phyloP scores from a whole-genome alignment of 2,329 filamentous ascomycete species.

The Alternaria triticina region DNA sequence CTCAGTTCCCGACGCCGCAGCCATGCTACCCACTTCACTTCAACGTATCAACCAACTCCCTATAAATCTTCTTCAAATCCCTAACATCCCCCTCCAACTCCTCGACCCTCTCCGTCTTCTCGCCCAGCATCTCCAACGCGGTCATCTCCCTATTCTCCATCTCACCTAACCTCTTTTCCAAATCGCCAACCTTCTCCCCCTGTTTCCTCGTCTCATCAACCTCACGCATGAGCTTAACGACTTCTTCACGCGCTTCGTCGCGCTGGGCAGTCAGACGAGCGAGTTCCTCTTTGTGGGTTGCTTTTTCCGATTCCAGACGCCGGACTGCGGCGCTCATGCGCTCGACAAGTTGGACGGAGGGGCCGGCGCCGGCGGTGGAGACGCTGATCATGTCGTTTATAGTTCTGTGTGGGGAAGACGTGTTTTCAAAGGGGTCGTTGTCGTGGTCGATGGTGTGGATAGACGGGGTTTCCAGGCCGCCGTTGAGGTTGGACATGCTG shows the following conservation, averaged over 20 bases:
- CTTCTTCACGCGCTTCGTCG: slow-evolving; percentile 89
- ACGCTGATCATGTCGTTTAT: slow-evolving; percentile 80
- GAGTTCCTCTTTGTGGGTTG: slow-evolving; percentile 86
- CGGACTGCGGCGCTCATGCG: slow-evolving; percentile 94
- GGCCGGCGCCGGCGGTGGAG: slow-evolving; percentile 87
- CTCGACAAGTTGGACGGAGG: slow-evolving; percentile 93
- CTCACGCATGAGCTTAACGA: slow-evolving; percentile 89
- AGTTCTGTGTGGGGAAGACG: slow-evolving; percentile 70
- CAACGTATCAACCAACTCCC: slow-evolving; percentile 65
- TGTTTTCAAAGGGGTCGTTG: slow-evolving; percentile 61
- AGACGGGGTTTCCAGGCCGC: slow-evolving; percentile 53
- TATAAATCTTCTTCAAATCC: slow-evolving; percentile 96
- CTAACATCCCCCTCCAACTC: slow-evolving; percentile 87
- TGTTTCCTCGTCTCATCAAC: slow-evolving; percentile 72
- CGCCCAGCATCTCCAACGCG: slow-evolving; percentile 90
- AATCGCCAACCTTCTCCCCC: slow-evolving; percentile 64
- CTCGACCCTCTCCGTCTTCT: slow-evolving; percentile 95
- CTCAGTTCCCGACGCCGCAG: not conserved
- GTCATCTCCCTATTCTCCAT: slow-evolving; percentile 84
- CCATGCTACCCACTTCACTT: not conserved
- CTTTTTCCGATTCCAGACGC: slow-evolving; percentile 88
- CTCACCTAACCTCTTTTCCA: slow-evolving; percentile 72
- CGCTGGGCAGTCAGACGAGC: slow-evolving; percentile 80
- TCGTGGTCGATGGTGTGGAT: slow-evolving; percentile 51
- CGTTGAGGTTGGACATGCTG: slow-evolving; percentile 45